Evolutionary conservation across 2,329 filamentous ascomycete genomes (phyloP).

Genomic region (Aspergillus texensis): DNA sequence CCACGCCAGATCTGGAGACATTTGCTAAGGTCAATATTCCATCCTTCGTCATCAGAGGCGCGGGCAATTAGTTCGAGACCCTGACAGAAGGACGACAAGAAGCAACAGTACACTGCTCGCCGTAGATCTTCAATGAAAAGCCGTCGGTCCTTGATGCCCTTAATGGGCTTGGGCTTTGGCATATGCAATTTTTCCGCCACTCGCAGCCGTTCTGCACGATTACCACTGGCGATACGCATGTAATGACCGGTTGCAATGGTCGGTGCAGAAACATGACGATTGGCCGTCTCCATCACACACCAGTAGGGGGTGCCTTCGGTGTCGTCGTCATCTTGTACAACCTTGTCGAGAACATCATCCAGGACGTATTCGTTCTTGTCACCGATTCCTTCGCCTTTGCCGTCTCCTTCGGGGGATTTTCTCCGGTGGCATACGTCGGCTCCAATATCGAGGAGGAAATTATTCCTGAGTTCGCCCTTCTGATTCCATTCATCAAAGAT

Average conservation of each 20-base stretch:
- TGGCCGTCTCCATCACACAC: conserved; percentile 64
- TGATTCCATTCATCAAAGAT: conserved; percentile 64
- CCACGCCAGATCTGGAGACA: conserved; percentile 64
- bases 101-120: conserved; percentile 64
- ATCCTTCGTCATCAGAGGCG: conserved; percentile 60
- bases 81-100: conserved; percentile 65
- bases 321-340: conserved; percentile 69
- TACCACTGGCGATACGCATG: conserved; percentile 65
- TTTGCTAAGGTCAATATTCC: conserved; percentile 51
- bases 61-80: conserved; percentile 66
- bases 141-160: conserved; percentile 37
- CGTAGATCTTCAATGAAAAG: conserved; percentile 61
- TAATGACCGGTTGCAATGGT: conserved; percentile 66
- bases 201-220: conserved; percentile 58
- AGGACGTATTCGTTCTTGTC: conserved; percentile 55
- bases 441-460: conserved; percentile 66
- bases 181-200: conserved; percentile 54
- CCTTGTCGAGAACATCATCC: conserved; percentile 67
- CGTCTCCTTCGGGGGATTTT: conserved; percentile 43
- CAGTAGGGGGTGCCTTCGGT: conserved; percentile 70
- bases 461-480: conserved; percentile 60
- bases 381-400: conserved; percentile 35
- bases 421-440: conserved; percentile 61
- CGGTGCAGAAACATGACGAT: conserved; percentile 64
- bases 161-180: conserved; percentile 41